Percentiles rank a stretch among this genome's conserved stretches.
These are phyloP conservation scores for Clavispora phyllophila DNA, from an alignment of 805 yeast genomes.

Conservation along the genomic window DNA sequence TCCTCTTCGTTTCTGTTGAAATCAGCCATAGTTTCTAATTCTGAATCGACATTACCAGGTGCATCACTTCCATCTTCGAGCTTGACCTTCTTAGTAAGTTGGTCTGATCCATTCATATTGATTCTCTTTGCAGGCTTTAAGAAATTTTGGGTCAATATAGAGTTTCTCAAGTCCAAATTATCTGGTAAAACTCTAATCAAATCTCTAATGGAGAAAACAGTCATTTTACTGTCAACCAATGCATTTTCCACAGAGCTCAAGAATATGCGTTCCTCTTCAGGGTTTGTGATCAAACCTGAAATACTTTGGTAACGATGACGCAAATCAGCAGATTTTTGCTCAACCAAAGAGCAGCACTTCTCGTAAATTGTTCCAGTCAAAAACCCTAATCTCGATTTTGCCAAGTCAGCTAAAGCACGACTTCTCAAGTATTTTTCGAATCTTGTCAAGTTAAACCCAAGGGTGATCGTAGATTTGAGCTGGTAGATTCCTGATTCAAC, in stretches of 20 bases:
- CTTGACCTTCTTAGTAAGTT: conserved; percentile 33
- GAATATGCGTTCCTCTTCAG: conserved; percentile 31
- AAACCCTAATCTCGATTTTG: conserved; percentile 64
- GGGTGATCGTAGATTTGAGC: conserved; percentile 45
- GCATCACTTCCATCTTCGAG: conserved; percentile 24
- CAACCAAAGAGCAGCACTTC: conserved; percentile 52
- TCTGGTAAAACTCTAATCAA: conserved; percentile 33
- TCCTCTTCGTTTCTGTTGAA: conserved; percentile 3
- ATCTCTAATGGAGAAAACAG: conserved; percentile 32
- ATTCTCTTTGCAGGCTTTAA: conserved; percentile 28
- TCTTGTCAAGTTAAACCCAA: conserved; percentile 61
- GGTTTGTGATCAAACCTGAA: conserved; percentile 47
- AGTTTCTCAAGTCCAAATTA: conserved; percentile 39
- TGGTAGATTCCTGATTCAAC: conserved; percentile 34
- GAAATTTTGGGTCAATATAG: conserved; percentile 40
- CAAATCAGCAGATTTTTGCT: conserved; percentile 45
- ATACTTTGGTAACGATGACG: conserved; percentile 39
- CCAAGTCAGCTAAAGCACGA: conserved; percentile 55
- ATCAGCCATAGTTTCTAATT: not conserved
- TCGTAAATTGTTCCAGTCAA: conserved; percentile 62
- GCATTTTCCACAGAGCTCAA: conserved; percentile 26
- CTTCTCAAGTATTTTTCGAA: conserved; percentile 66
- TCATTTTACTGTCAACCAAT: conserved; percentile 31
- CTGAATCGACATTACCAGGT: not conserved
- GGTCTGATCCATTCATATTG: conserved; percentile 2